A percentile compares a stretch with the other conserved stretches of the same genome.
These are phyloP conservation scores for Arachis monticola DNA, from an alignment of 331 rosid species.

Conservation along the genomic window DNA sequence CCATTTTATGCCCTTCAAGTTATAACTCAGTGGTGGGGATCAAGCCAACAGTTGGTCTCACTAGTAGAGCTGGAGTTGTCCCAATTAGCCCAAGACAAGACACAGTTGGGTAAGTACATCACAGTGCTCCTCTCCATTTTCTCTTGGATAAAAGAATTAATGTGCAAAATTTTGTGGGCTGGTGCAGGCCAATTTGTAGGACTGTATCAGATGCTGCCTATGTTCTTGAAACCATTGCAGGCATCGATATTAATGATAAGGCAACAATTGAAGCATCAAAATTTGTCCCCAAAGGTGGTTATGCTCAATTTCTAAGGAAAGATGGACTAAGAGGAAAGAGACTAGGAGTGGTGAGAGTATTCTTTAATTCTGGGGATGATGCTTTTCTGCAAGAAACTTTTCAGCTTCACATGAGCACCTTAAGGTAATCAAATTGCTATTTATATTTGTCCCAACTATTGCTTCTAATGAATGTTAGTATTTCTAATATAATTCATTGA, in stretches of 20 bases:
- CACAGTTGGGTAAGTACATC: conserved; percentile 55
- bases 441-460: too few species aligned
- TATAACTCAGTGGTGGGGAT: conserved; percentile 60
- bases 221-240: conserved; percentile 64
- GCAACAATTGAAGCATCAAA: conserved; percentile 52
- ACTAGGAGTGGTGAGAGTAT: conserved; percentile 50
- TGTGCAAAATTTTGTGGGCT: too few species aligned
- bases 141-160: not conserved
- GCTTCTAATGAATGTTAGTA: not conserved
- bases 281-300: conserved; percentile 65
- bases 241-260: conserved; percentile 49
- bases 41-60: conserved; percentile 70
- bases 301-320: conserved; percentile 59
- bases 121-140: not conserved
- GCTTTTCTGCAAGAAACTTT: conserved; percentile 38
- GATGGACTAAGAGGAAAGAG: conserved; percentile 68
- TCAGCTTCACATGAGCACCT: conserved; percentile 43
- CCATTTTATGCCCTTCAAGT: conserved; percentile 56
- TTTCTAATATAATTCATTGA: too few species aligned
- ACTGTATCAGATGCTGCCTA: conserved; percentile 67
- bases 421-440: conserved; percentile 49
- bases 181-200: conserved; percentile 43
- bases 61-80: conserved; percentile 63
- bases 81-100: conserved; percentile 65
- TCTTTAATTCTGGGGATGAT: conserved; percentile 26